These are phyloP conservation scores for Sugiyamaella paludigena DNA, from an alignment of 1,139 yeast species.

Conservation along the genomic window DNA sequence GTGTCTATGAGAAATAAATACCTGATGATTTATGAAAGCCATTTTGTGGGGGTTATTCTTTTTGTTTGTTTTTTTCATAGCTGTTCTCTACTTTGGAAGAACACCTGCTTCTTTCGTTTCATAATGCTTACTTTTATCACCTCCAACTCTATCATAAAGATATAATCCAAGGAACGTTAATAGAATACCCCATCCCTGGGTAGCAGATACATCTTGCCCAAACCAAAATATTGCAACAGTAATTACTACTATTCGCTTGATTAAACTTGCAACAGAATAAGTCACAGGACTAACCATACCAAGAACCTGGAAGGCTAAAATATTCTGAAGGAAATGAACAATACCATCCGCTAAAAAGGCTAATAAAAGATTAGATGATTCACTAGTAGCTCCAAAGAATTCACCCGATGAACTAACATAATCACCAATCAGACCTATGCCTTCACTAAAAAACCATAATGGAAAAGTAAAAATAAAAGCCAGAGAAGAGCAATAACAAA, in stretches of 20 bases:
- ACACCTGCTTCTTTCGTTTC: slow-evolving; percentile 16
- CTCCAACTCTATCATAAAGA: slow-evolving; percentile 75
- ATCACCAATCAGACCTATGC: slow-evolving; percentile 31
- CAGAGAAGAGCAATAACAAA: slow-evolving; percentile 77
- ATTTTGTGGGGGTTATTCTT: not conserved
- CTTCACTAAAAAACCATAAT: slow-evolving; percentile 68
- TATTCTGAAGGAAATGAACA: slow-evolving; percentile 79
- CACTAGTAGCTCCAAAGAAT: slow-evolving; percentile 3
- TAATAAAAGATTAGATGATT: slow-evolving; percentile 22
- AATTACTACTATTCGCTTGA: slow-evolving; percentile 85
- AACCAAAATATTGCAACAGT: slow-evolving; percentile 75
- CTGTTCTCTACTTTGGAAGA: slow-evolving; percentile 27
- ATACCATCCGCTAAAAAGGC: slow-evolving; percentile 53
- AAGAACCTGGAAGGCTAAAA: slow-evolving; percentile 84
- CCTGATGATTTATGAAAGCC: not conserved
- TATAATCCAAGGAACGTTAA: slow-evolving; percentile 64
- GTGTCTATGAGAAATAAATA: no score
- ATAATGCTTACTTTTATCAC: slow-evolving; percentile 25
- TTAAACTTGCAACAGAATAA: slow-evolving; percentile 84
- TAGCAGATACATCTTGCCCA: slow-evolving; percentile 50
- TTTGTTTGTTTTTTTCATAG: not conserved
- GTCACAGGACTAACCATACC: slow-evolving; percentile 86
- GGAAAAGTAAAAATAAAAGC: slow-evolving; percentile 82
- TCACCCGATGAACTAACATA: slow-evolving; percentile 17
- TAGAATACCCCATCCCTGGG: slow-evolving; percentile 67